Percentiles rank a stretch among this genome's conserved stretches.
These are phyloP conservation scores for Aristolochia californica DNA, from an alignment of 164 flowering plant genomes.

Conservation along the genomic window DNA sequence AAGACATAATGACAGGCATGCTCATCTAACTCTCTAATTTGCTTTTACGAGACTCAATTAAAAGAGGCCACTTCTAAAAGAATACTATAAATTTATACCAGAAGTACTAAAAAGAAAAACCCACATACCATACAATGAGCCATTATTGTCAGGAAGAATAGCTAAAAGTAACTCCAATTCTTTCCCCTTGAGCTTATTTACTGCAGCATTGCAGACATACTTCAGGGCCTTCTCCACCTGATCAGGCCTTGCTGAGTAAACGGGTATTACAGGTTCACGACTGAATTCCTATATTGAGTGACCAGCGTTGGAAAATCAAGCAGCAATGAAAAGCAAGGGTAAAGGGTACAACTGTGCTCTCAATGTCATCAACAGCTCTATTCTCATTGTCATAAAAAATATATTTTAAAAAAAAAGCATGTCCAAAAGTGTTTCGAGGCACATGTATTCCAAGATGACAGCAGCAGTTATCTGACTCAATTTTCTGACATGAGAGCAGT, in stretches of 20 bases:
- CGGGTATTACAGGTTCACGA: conserved; percentile 45
- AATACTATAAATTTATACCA: background rate
- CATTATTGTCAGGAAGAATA: conserved; percentile 46
- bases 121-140: conserved; percentile 40
- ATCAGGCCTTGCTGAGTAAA: conserved; percentile 33
- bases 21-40: no score
- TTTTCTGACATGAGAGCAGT: no score
- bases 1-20: background rate
- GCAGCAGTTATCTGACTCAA: no score
- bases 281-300: conserved; percentile 30
- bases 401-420: background rate
- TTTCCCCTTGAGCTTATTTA: conserved; percentile 34
- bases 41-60: no score
- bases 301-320: background rate
- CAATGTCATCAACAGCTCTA: background rate
- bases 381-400: background rate
- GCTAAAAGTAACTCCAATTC: conserved; percentile 39
- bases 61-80: no score
- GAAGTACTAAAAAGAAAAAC: background rate
- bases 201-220: conserved; percentile 24
- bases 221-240: conserved; percentile 48
- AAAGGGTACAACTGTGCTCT: background rate
- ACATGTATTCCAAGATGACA: no score
- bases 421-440: no score
- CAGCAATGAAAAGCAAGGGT: background rate